phyloP scores from a whole-genome alignment of 2,329 filamentous ascomycete species.

The Botrytis medusae region DNA sequence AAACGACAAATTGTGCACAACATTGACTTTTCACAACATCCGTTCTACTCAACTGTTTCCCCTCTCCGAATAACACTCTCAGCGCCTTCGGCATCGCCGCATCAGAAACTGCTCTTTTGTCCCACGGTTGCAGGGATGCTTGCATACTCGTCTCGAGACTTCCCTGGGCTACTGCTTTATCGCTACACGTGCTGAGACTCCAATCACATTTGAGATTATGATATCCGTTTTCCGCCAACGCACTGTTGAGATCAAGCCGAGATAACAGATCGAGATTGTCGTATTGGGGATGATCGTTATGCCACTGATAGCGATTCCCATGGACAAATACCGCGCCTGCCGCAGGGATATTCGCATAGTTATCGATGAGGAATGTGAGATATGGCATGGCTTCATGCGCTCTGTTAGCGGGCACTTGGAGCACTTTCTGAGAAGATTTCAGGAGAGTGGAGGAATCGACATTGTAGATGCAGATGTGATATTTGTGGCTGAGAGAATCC shows the following conservation, averaged over 20 bases:
- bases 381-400: constrained; percentile 50
- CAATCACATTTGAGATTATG: constrained; percentile 53
- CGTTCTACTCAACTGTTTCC: constrained; percentile 44
- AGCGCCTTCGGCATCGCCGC: constrained; percentile 42
- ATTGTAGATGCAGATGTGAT: constrained; percentile 49
- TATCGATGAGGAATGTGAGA: constrained; percentile 49
- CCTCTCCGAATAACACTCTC: constrained; percentile 41
- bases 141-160: constrained; percentile 44
- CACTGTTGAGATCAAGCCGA: constrained; percentile 43
- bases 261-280: constrained; percentile 46
- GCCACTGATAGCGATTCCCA: constrained; percentile 47
- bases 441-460: constrained; percentile 40
- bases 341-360: constrained; percentile 44
- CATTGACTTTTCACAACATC: constrained; percentile 50
- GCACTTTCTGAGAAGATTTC: constrained; percentile 31
- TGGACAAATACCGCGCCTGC: constrained; percentile 46
- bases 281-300: constrained; percentile 46
- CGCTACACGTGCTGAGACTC: constrained; percentile 45
- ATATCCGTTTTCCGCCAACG: constrained; percentile 45
- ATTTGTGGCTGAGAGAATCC: constrained; percentile 41
- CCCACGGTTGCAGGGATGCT: constrained; percentile 45
- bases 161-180: constrained; percentile 42
- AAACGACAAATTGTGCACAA: constrained; percentile 57
- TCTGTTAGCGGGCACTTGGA: constrained; percentile 48
- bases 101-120: constrained; percentile 44